These are phyloP conservation scores for Yamadazyma kanchanaburiensis DNA, from an alignment of 1,139 yeast genomes.

Conservation along the genomic window DNA sequence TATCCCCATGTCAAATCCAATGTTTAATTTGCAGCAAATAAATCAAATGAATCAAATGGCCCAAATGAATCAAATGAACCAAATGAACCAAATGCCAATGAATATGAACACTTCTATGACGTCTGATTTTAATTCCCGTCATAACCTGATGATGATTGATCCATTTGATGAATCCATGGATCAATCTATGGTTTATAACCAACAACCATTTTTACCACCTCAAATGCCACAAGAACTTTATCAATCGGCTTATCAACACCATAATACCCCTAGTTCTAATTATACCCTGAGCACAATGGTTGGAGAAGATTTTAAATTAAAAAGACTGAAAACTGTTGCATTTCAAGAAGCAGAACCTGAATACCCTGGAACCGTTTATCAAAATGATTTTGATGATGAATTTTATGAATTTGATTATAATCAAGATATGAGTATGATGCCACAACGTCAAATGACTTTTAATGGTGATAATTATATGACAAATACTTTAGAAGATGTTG, in stretches of 20 bases:
- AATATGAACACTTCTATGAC: background rate
- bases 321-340: slow-evolving; percentile 28
- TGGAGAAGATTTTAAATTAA: slow-evolving; percentile 16
- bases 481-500: slow-evolving; percentile 42
- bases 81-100: background rate
- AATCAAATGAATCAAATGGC: slow-evolving; percentile 1
- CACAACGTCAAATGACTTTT: slow-evolving; percentile 20
- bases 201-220: slow-evolving; percentile 10
- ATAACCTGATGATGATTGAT: slow-evolving; percentile 1
- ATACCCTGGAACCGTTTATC: slow-evolving; percentile 21
- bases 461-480: slow-evolving; percentile 41
- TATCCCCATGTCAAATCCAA: too few relatives aligned
- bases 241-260: slow-evolving; percentile 6
- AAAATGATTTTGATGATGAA: slow-evolving; percentile 18
- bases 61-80: slow-evolving; percentile 1
- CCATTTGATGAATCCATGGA: slow-evolving; percentile 4
- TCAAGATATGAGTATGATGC: slow-evolving; percentile 15
- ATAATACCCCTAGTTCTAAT: slow-evolving; percentile 10
- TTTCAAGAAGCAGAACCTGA: slow-evolving; percentile 36
- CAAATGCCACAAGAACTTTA: slow-evolving; percentile 10
- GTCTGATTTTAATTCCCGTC: too few relatives aligned
- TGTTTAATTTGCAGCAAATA: too few relatives aligned
- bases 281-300: slow-evolving; percentile 19
- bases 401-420: slow-evolving; percentile 17
- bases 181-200: too few relatives aligned